Base-by-base conservation (phyloP, 2,329 filamentous ascomycete genomes). In the Tetracladium maxilliforme region DNA sequence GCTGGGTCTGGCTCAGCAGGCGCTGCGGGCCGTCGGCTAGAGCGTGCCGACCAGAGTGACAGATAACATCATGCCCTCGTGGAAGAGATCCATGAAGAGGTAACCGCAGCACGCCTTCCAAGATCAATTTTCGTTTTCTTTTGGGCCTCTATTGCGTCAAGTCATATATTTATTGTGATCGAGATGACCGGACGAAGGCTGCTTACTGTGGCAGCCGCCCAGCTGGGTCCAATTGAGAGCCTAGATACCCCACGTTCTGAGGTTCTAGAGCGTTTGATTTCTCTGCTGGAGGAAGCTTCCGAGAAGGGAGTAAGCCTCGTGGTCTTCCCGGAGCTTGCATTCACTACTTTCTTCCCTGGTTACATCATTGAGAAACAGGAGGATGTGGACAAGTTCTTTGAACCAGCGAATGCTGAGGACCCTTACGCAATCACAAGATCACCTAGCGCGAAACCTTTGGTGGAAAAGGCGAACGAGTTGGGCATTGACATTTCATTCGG, bases 341-440 rank as follows among this genome's bases (percentile, higher is more conserved):
- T 68, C 9, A 66, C 62, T 1, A 68, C 63, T 1, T 69, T 70
- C 49, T 68, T 68, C 38, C 63, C 64, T 1, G 53, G 59, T 5
- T 53, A 61, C 33, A 42, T 65, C 21, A 53, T 64, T 30, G 40
- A 51, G 7, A 52, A 59, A 28, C 40, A 47, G 14, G 38, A 43
- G 10, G 50, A 61, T 20, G 43, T 67, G 9, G 56, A 58, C 23
- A 34, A 38, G 6, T 65, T 57, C 44, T 68, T 69, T 35, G 64
- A 69, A 34, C n/a, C n/a, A n/a, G n/a, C n/a, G n/a, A 49, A 52
- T 28, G 49, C 45, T 33, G 54, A 53, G 19, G 50, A 56, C 12
- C 37, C 36, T 16, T 42, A 46, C 28, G 41, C 40, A 14, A 39
- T 58, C 17, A 42, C 48, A 4, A 40, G 49, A 6, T 49, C 56